Base-by-base conservation (phyloP, 495 filamentous ascomycete species). In the Aspergillus bridgeri region DNA sequence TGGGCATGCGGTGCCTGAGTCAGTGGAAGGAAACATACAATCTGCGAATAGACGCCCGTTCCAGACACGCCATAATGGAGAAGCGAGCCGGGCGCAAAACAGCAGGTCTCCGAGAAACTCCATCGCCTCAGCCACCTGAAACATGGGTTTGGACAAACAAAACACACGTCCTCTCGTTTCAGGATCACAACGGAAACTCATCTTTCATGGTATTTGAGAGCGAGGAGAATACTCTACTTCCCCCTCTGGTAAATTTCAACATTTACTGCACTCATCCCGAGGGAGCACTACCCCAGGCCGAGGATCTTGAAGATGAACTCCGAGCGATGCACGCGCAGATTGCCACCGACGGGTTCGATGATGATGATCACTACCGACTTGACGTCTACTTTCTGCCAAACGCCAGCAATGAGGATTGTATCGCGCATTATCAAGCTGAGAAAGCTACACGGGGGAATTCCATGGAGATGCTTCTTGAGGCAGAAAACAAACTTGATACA, bases 131-230 rank as follows among this genome's bases (percentile, higher is more conserved):
- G n/a, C 13, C 33, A 17, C 33, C 33, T 38, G 33, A 38, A 38
- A 13, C 9, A 8, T 13, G 7, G 0, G 13, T 17, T 38, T 38
- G 33, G 33, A 15, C 33, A 15, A 1, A 15, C 33, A 15, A 38
- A 42, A 23, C n/a, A 20, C 49, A 47, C 17, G 54, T 51, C 47
- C 15, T 57, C 17, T 47, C 54, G 8, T 57, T 57, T 17, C 13
- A n/a, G 9, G 54, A 57, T 22, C 54, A 57, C 47, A 13, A 13
- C 17, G 20, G 33, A 45, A 44, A 18, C 33, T 6, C 11, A 11
- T 51, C 54, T 3, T 57, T 43, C 47, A 57, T 51, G 54, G 47
- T 57, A 4, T 57, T 51, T 24, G 47, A 51, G 25, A 57, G 20
- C 21, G 6, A 45, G 47, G 23, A 27, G 46, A 9, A 38, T 13